A percentile compares a stretch with the other conserved stretches of the same genome.
Conservation (phyloP, 2,329 filamentous ascomycete genomes). For the Rosellinia necatrix region DNA sequence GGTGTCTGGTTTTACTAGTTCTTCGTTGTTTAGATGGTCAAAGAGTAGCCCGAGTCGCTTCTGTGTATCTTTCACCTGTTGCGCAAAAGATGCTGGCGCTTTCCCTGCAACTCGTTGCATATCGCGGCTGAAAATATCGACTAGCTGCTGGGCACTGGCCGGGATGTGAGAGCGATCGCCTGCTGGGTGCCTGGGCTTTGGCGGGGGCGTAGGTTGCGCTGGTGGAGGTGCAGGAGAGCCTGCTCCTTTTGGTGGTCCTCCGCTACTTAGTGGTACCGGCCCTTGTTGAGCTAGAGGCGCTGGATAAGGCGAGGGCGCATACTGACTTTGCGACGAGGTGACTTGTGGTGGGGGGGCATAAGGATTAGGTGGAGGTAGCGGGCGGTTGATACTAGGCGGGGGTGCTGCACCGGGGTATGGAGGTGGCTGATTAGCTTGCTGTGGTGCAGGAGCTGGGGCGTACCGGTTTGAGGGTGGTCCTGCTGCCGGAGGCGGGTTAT, state of each 20-base stretch:
- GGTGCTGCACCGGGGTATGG: constrained; percentile 38
- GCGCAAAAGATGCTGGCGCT: constrained; percentile 83
- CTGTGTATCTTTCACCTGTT: constrained; percentile 91
- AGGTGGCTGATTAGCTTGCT: constrained; percentile 54
- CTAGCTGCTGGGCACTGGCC: constrained; percentile 72
- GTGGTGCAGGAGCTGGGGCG: constrained; percentile 67
- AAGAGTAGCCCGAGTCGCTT: constrained; percentile 93
- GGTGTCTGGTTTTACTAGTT: constrained; percentile 81
- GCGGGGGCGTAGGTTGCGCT: constrained; percentile 54
- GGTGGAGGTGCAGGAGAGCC: constrained; percentile 51
- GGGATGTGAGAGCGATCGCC: constrained; percentile 93
- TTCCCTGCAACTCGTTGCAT: constrained; percentile 87
- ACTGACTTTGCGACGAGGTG: constrained; percentile 56
- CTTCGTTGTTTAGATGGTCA: constrained; percentile 95
- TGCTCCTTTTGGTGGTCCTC: constrained; percentile 41
- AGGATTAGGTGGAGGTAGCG: constrained; percentile 51
- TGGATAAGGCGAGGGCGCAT: constrained; percentile 62
- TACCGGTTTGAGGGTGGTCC: constrained; percentile 77
- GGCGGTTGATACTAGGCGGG: constrained; percentile 45
- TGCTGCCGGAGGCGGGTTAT: constrained; percentile 76
- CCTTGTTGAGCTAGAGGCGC: constrained; percentile 47
- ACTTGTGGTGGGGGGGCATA: constrained; percentile 56
- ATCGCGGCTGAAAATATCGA: constrained; percentile 79
- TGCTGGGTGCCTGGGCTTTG: constrained; percentile 72
- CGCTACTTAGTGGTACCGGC: constrained; percentile 47